Evolutionary conservation across 106 monocot species (phyloP), one percentile per base, ranked within the genome.

Genomic region (Xerophyta viscosa): DNA sequence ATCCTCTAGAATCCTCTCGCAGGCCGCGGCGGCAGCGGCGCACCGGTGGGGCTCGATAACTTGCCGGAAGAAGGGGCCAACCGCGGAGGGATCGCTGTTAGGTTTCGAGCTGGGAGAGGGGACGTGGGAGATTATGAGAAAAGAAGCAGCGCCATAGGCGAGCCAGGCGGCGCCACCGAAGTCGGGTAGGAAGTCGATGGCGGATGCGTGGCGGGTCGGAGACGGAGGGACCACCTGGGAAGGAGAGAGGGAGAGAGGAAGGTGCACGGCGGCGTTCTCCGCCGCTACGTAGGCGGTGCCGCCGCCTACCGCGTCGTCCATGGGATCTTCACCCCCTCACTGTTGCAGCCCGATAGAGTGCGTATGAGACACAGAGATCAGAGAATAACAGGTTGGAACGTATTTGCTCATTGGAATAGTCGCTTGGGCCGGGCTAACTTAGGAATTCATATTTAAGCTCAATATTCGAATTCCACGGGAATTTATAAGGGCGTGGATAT

Each of bases 81-180:
- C 60, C 6, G 48, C 39, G 63, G 49, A 17, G 43, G 7, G 3
- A 44, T 44, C 17, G 15, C 21, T 66, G 61, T 37, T 27, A 50
- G 10, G 24, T 23, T 0, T 58, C 42, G 17, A n/a, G n/a, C 50
- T 22, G 22, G 88, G 83, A 8, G 83, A 87, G 44, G 83, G 77
- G 65, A 81, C 73, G 65, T 88, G 84, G 20, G 81, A 69, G 51
- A 94, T 60, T 8, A 81, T 84, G 31, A 88, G 62, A 57, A 94
- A 66, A 25, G 77, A 81, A 9, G 68, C 63, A 9, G 94, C 94
- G 25, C 78, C 94, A 41, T 78, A 84, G 24, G 94, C 88, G 49
- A 94, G 71, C 88, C 88, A 94, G 6, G 94, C 69, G 66, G 72
- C 56, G 21, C 94, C 94, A 20, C 63, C 81, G 65, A 88, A 80